Percentiles rank a stretch among this genome's conserved stretches.
Evolutionary conservation across 257 asterid genomes (phyloP).

Genomic region (Verbena officinalis): DNA sequence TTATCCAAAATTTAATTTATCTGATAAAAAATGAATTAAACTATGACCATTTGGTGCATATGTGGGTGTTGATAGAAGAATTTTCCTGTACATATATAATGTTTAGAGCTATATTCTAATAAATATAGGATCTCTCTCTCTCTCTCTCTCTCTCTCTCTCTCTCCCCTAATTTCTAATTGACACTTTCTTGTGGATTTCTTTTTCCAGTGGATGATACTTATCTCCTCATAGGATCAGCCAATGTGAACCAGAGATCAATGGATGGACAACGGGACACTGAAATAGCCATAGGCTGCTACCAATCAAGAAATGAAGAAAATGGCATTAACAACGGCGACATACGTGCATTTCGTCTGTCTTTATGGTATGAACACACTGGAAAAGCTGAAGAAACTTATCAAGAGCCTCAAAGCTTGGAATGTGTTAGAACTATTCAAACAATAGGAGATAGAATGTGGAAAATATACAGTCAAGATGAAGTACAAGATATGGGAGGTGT

Average conservation of each 20-base stretch:
- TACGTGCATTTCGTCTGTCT: slow-evolving; percentile 74
- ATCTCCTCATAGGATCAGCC: slow-evolving; percentile 82
- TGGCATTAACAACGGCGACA: slow-evolving; percentile 35
- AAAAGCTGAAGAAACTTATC: slow-evolving; percentile 46
- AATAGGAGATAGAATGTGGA: slow-evolving; percentile 81
- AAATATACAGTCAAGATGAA: slow-evolving; percentile 57
- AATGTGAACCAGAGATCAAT: slow-evolving; percentile 89
- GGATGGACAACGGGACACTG: slow-evolving; percentile 92
- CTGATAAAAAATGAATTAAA: too few species aligned
- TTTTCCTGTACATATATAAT: too few species aligned
- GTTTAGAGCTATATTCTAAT: too few species aligned
- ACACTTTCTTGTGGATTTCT: not conserved
- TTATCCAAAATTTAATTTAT: too few species aligned
- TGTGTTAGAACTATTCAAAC: slow-evolving; percentile 54
- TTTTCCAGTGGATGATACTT: slow-evolving; percentile 76
- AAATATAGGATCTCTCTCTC: too few species aligned
- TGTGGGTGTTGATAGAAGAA: too few species aligned
- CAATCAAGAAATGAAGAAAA: slow-evolving; percentile 47
- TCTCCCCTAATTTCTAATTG: slow-evolving; percentile 1
- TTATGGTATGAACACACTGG: slow-evolving; percentile 88
- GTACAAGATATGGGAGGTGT: slow-evolving; percentile 75
- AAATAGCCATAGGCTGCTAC: slow-evolving; percentile 85
- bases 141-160: too few species aligned
- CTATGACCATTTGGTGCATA: too few species aligned
- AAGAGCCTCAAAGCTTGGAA: slow-evolving; percentile 65